These are phyloP conservation scores for Medicago truncatula DNA, from an alignment of 306 rosid species.

Conservation along the genomic window DNA sequence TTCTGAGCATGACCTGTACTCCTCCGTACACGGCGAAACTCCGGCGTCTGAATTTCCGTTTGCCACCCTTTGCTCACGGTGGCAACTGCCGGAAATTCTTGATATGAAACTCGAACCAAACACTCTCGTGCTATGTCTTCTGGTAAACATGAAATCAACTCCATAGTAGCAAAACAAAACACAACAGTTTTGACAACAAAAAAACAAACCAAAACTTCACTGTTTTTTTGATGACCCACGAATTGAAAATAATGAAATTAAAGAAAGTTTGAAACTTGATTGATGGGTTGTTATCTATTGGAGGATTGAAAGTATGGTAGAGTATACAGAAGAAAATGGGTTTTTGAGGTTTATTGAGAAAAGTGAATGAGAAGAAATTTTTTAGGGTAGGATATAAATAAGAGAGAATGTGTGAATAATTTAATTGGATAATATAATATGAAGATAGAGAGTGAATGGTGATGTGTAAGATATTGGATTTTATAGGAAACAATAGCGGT, in stretches of 20 bases:
- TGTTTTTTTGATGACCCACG: background rate
- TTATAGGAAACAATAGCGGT: background rate
- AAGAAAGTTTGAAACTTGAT: conserved; percentile 1
- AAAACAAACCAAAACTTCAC: background rate
- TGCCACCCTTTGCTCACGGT: conserved; percentile 65
- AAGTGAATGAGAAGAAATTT: background rate
- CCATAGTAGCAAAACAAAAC: conserved; percentile 46
- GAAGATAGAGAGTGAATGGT: background rate
- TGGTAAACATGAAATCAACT: conserved; percentile 71
- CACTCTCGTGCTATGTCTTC: conserved; percentile 71
- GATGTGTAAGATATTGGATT: background rate
- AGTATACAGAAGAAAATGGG: background rate
- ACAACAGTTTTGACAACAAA: background rate
- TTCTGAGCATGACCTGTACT: conserved; percentile 49
- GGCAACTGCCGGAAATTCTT: conserved; percentile 49
- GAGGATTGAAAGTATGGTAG: background rate
- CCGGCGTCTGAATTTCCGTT: conserved; percentile 60
- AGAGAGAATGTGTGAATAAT: background rate
- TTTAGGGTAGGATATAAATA: background rate
- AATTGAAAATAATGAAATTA: background rate
- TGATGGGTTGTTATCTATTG: background rate
- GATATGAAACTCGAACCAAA: conserved; percentile 51
- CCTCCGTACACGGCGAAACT: conserved; percentile 57
- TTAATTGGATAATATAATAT: background rate
- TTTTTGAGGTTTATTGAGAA: background rate